Evolutionary conservation across 139 green algal genomes (phyloP).

Genomic region (Chlamydomonas schloesseri): DNA sequence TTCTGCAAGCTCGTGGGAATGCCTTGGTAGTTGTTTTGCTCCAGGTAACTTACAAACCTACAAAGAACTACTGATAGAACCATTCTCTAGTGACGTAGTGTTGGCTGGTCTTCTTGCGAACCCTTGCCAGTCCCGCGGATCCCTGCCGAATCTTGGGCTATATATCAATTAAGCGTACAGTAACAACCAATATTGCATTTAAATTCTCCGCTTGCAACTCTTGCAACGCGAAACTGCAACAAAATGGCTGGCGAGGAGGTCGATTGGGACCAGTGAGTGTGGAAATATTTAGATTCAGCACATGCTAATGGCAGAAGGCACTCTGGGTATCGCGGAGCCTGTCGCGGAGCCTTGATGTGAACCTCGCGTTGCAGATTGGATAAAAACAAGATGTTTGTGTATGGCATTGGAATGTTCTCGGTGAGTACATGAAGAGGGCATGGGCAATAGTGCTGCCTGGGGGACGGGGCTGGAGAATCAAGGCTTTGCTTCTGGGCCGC

Average conservation of each 20-base stretch:
- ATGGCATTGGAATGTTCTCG: slow-evolving; percentile 85
- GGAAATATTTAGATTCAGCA: background rate
- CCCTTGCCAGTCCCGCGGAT: no score
- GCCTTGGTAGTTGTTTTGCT: no score
- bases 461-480: background rate
- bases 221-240: background rate
- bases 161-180: no score
- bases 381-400: slow-evolving; percentile 92
- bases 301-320: background rate
- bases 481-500: background rate
- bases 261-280: slow-evolving; percentile 49
- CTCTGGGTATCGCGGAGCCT: background rate
- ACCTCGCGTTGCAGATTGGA: slow-evolving; percentile 75
- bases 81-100: no score
- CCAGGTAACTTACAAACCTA: no score
- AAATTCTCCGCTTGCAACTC: background rate
- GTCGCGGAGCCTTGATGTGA: background rate
- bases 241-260: slow-evolving; percentile 7
- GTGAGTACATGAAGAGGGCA: slow-evolving; percentile 37
- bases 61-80: no score
- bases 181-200: background rate
- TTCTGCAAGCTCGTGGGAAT: no score
- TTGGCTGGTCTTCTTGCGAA: no score
- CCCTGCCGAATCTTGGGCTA: no score
- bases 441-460: background rate